phyloP scores from a whole-genome alignment of 352 stramenopile species.

The Phytophthora podocarpi region DNA sequence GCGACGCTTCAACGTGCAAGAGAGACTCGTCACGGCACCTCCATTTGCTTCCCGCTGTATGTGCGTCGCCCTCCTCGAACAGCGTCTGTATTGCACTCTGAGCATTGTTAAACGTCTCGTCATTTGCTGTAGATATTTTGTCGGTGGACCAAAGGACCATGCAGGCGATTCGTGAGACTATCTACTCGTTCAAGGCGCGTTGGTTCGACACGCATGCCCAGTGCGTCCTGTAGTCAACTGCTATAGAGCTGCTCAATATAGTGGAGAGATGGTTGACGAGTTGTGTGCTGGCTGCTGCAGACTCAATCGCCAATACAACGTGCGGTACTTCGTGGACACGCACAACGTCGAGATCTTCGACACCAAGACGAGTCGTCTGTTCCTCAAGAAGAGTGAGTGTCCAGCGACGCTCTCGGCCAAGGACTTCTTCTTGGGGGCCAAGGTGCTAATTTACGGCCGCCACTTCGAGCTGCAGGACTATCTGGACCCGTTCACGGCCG shows the following conservation, averaged over 20 bases:
- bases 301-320: conserved; percentile 76
- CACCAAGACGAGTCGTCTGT: conserved; percentile 86
- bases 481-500: conserved; percentile 76
- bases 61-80: too few species aligned
- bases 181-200: conserved; percentile 84
- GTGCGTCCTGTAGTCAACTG: conserved; percentile 29
- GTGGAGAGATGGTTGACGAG: conserved; percentile 2
- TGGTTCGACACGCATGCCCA: conserved; percentile 84
- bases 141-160: too few species aligned
- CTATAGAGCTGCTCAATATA: neutral
- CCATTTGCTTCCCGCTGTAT: too few species aligned
- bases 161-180: conserved; percentile 69
- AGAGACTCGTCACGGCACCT: too few species aligned
- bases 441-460: conserved; percentile 79
- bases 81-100: too few species aligned
- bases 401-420: conserved; percentile 59
- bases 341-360: conserved; percentile 91
- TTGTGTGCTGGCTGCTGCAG: conserved; percentile 30
- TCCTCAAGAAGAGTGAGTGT: conserved; percentile 92
- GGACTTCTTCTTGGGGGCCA: conserved; percentile 88
- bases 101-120: too few species aligned
- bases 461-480: conserved; percentile 89
- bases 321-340: conserved; percentile 82
- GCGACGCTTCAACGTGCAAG: too few species aligned
- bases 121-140: too few species aligned